These are phyloP conservation scores for Kockovaella imperatae DNA, from an alignment of 768 basidiomycete species.

Conservation along the genomic window DNA sequence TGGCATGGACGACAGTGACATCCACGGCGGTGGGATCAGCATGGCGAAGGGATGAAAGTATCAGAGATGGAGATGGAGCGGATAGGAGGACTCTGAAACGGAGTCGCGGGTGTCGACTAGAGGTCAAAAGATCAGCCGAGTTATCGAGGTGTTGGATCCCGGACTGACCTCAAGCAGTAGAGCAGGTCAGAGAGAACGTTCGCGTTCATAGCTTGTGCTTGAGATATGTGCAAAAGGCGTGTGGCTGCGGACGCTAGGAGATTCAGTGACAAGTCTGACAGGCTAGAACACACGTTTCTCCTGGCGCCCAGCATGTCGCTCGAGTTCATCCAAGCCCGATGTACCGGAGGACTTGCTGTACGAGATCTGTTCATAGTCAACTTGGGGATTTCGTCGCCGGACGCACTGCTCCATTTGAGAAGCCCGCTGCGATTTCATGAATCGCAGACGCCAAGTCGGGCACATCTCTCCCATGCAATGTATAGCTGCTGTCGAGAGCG, in stretches of 20 bases:
- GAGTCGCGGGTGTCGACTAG: constrained; percentile 17
- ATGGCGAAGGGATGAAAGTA: constrained; percentile 21
- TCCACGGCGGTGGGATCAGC: constrained; percentile 27
- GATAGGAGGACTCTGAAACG: constrained; percentile 29
- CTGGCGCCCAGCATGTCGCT: constrained; percentile 15
- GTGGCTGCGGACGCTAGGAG: constrained; percentile 17
- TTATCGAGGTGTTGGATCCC: not conserved
- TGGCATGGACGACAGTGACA: constrained; percentile 14
- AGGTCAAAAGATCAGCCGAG: not conserved
- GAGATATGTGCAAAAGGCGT: constrained; percentile 24
- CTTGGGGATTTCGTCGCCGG: not conserved
- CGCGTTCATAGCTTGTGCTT: constrained; percentile 26
- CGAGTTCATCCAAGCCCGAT: constrained; percentile 24
- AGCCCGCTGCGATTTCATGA: constrained; percentile 16
- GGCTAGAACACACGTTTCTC: constrained; percentile 15
- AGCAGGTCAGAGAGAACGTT: constrained; percentile 23
- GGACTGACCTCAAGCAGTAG: constrained; percentile 27
- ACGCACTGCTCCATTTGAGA: constrained; percentile 23
- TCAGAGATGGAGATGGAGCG: constrained; percentile 22
- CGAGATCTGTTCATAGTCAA: not conserved
- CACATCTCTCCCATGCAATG: constrained; percentile 18
- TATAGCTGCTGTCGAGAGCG: not conserved
- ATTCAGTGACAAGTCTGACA: not conserved
- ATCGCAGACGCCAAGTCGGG: constrained; percentile 14
- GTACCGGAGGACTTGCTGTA: constrained; percentile 13